Percentiles rank a stretch among this genome's conserved stretches.
These are phyloP conservation scores for Pouteria glomerata DNA, from an alignment of 148 eudicot species.

Conservation along the genomic window DNA sequence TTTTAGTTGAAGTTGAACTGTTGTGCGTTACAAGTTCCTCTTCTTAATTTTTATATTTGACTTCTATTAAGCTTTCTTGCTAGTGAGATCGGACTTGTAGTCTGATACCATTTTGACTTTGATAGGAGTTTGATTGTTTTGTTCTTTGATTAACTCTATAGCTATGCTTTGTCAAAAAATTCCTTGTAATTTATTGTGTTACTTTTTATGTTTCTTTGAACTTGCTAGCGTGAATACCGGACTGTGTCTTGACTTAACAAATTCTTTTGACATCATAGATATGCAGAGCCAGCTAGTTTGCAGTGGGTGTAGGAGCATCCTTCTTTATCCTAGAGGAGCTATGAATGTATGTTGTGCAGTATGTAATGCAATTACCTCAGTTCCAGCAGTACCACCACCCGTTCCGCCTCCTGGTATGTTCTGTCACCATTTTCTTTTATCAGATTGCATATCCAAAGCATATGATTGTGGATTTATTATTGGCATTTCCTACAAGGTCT, in stretches of 20 bases:
- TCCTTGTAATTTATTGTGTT: not conserved
- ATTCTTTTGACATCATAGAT: slow-evolving; percentile 19
- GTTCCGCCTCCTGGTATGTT: slow-evolving; percentile 53
- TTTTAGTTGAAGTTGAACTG: not conserved
- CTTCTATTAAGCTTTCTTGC: not conserved
- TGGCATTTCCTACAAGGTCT: not conserved
- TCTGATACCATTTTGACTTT: not conserved
- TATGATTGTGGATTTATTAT: not conserved
- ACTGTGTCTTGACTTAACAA: not conserved
- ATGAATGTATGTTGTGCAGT: slow-evolving; percentile 80
- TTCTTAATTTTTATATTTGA: not conserved
- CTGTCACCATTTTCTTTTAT: not conserved
- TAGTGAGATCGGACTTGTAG: not conserved
- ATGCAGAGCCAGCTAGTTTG: slow-evolving; percentile 94
- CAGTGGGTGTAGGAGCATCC: slow-evolving; percentile 80
- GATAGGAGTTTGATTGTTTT: not conserved
- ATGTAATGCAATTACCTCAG: slow-evolving; percentile 62
- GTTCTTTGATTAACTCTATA: not conserved
- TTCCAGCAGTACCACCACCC: too few species aligned
- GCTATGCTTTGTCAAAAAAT: not conserved
- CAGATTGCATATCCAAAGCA: not conserved
- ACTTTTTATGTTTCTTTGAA: not conserved
- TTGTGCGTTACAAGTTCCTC: not conserved
- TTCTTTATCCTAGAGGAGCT: slow-evolving; percentile 86
- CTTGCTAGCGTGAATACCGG: not conserved